Evolutionary conservation across 78 protist species (phyloP), one percentile per base, ranked within the genome.

Genomic region (Polysphondylium violaceum): DNA sequence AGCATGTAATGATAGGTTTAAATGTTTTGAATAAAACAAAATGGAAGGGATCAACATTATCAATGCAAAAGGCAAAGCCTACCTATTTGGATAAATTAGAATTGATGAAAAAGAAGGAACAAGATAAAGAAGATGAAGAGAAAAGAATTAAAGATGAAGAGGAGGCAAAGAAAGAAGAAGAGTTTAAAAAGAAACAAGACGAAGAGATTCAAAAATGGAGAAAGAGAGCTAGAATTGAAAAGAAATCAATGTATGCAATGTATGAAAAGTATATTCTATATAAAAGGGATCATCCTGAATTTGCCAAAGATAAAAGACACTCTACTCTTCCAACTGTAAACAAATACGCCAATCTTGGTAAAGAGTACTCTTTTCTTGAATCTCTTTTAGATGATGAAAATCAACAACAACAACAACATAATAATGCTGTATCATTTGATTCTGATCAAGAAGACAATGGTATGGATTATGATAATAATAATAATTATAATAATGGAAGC

Each of bases 41-140:
- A 69, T 83, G 90, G 90, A 83, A 83, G 43, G 90, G 90, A 31
- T 69, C 79, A 23, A 41, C 31, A 8, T 16, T 83, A 19, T 41
- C 68, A 2, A 55, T 83, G 51, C 75, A 47, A 44, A 83, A 83
- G 59, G 77, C 90, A 17, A 67, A 51, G 41, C 47, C 56, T 27
- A 21, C 36, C 23, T 83, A 71, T 43, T 36, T 51, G 40, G 74
- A 55, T 14, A 83, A 71, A 74, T 83, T 31, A 38, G 43, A 71
- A 7, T 6, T 55, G 23, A 16, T n/a, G 12, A 14, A 56, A 38
- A 17, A 38, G 12, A 33, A 16, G 3, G 64, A 72, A 33, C n/a
- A 55, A 78, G 61, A n/a, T 23, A 25, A 21, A 38, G 68, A 74
- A 27, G 31, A 44, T 44, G 51, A 76, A 58, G 25, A 16, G 8